Evolutionary conservation across 805 yeast species (phyloP), one percentile per base, ranked within the genome.

Genomic region (Ogataea pini): DNA sequence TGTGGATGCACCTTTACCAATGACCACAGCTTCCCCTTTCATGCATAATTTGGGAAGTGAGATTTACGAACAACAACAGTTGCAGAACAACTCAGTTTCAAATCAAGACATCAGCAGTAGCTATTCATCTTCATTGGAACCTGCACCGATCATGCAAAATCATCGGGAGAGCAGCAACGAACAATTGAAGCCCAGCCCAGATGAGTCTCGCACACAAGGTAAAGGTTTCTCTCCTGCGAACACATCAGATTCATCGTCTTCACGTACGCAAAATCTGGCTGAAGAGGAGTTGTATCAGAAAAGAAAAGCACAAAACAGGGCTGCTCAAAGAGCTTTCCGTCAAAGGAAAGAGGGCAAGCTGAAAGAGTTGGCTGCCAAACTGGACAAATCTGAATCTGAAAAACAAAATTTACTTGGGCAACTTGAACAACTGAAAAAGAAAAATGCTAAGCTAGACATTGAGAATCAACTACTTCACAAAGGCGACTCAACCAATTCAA

Each of bases 311-410:
- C 94, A 85, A 63, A 87, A 88, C 62, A 72, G 96, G 59, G 91
- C 91, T 9, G 96, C 96, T 1, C 96, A 89, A 68, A 73, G 90
- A 56, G 96, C 96, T 2, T 89, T 86, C 66, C 72, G 96, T 51
- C 91, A 87, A 65, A 79, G 95, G 42, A 86, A 85, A 64, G 94
- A 86, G 63, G 79, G 80, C 43, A 82, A 78, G 57, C 67, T 86
- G 51, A 84, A 83, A 61, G 90, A 85, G 56, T 71, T 89, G 36
- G 84, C 85, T 55, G 67, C 67, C 3, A 82, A 81, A 62, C 68
- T 89, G 51, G 67, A 70, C 14, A 72, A 75, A 49, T 77, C 86
- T 36, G 92, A 78, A 72, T 41, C 46, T 16, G 80, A 73, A 49
- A 52, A 72, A 24, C 72, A 71, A 45, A 62, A 63, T n/a, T 50